Percentiles rank a stretch among this genome's conserved stretches.
phyloP scores from a whole-genome alignment of 1,284 basidiomycete genomes.

The Leccinum ambiguum region DNA sequence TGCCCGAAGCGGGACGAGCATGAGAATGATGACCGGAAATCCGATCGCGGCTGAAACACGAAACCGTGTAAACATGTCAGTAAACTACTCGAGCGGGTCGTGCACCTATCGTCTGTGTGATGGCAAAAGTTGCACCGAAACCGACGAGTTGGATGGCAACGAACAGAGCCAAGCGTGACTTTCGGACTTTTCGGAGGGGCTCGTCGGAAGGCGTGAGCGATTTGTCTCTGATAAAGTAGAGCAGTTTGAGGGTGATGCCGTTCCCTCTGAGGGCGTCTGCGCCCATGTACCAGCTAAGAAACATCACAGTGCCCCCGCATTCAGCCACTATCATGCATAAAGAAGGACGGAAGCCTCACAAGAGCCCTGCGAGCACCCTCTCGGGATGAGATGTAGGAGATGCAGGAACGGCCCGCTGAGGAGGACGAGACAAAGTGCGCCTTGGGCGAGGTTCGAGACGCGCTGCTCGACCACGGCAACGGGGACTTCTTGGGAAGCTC shows the following conservation, averaged over 20 bases:
- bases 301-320: background rate
- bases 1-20: constrained; percentile 83
- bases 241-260: constrained; percentile 81
- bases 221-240: constrained; percentile 82
- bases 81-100: background rate
- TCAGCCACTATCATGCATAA: constrained; percentile 10
- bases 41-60: constrained; percentile 72
- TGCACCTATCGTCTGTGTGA: constrained; percentile 88
- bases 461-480: constrained; percentile 87
- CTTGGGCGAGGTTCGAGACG: constrained; percentile 86
- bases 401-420: constrained; percentile 83
- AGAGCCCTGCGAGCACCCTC: constrained; percentile 74
- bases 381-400: constrained; percentile 73
- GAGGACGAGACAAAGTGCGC: constrained; percentile 75
- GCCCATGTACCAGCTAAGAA: constrained; percentile 86
- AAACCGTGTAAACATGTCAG: background rate
- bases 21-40: constrained; percentile 88
- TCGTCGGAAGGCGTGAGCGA: constrained; percentile 61
- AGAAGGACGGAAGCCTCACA: constrained; percentile 45
- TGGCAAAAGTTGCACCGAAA: constrained; percentile 89
- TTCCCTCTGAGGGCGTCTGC: constrained; percentile 79
- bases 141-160: constrained; percentile 79
- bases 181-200: constrained; percentile 74
- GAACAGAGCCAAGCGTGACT: constrained; percentile 78
- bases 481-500: constrained; percentile 54